phyloP scores from a whole-genome alignment of 805 yeast species.

The Pichia kluyveri region DNA sequence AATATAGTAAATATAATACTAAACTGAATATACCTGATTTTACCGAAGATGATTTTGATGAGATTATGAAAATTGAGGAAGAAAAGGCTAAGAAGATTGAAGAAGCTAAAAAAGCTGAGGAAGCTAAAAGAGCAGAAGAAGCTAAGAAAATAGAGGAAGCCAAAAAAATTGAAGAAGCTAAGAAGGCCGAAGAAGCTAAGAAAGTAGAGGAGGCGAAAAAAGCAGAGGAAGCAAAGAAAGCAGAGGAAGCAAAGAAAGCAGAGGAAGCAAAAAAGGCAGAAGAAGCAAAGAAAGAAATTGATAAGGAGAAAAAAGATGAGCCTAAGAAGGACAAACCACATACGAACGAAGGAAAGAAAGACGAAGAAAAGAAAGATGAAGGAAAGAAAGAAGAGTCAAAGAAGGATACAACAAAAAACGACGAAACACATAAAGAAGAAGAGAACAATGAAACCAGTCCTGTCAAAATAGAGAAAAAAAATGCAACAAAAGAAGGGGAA shows the following conservation, averaged over 20 bases:
- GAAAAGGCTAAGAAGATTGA: constrained; percentile 10
- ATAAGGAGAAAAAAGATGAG: background rate
- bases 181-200: background rate
- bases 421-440: background rate
- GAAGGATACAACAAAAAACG: background rate
- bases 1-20: constrained; percentile 69
- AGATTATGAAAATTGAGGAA: constrained; percentile 27
- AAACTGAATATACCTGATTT: constrained; percentile 62
- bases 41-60: constrained; percentile 49
- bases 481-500: no score
- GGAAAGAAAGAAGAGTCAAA: background rate
- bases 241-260: background rate
- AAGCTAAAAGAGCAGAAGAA: background rate
- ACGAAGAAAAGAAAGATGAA: background rate
- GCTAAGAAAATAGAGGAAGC: background rate
- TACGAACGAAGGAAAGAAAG: background rate
- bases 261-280: background rate
- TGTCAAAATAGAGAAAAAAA: no score
- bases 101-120: background rate
- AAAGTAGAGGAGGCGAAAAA: background rate
- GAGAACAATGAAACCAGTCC: background rate
- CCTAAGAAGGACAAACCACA: background rate
- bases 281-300: background rate
- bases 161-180: background rate
- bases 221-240: background rate